These are phyloP conservation scores for Coniochaeta prunicola DNA, from an alignment of 2,329 filamentous ascomycete genomes.

Conservation along the genomic window DNA sequence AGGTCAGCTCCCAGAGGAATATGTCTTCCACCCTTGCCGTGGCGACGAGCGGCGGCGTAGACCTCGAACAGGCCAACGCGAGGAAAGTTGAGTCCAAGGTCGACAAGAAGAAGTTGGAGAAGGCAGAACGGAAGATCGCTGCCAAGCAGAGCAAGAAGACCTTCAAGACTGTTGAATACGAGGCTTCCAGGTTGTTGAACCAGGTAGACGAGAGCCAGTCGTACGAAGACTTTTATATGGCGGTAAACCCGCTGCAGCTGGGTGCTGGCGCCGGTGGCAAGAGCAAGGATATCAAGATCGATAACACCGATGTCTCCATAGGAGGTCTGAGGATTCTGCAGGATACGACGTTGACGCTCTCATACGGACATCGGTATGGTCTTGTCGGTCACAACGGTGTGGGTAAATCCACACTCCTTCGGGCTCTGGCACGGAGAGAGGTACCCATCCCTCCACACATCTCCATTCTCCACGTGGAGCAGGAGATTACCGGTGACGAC, in stretches of 20 bases:
- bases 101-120: slow-evolving; percentile 97
- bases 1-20: slow-evolving; percentile 88
- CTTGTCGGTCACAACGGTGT: slow-evolving; percentile 99
- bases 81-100: slow-evolving; percentile 97
- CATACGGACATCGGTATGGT: slow-evolving; percentile 92
- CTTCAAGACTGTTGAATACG: slow-evolving; percentile 98
- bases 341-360: slow-evolving; percentile 82
- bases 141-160: slow-evolving; percentile 98
- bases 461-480: slow-evolving; percentile 96
- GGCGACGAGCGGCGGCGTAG: slow-evolving; percentile 72
- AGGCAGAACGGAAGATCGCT: slow-evolving; percentile 94
- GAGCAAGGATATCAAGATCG: slow-evolving; percentile 98
- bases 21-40: slow-evolving; percentile 94
- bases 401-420: slow-evolving; percentile 88
- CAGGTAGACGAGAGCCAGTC: slow-evolving; percentile 77
- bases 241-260: slow-evolving; percentile 91
- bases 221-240: slow-evolving; percentile 99
- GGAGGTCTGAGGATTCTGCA: slow-evolving; percentile 81
- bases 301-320: slow-evolving; percentile 92
- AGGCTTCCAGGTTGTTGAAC: slow-evolving; percentile 83
- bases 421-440: slow-evolving; percentile 87
- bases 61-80: slow-evolving; percentile 86
- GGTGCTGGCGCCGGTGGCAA: slow-evolving; percentile 66
- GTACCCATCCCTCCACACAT: slow-evolving; percentile 94
- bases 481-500: slow-evolving; percentile 96